Conservation (phyloP, 208 protist genomes). For the Leishmania lainsoni region DNA sequence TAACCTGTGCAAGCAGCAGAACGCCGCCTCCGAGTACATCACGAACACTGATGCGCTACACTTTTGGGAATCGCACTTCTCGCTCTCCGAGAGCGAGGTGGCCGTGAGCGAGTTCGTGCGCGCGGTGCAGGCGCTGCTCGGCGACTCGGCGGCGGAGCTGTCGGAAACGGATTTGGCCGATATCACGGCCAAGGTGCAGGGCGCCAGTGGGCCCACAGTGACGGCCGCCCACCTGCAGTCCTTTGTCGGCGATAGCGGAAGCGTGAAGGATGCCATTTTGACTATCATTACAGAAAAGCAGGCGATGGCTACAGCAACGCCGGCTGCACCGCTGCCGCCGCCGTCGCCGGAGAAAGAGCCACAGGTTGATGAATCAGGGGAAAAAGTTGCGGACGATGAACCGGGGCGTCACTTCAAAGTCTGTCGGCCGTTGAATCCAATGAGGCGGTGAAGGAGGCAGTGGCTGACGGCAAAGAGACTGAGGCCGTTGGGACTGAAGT, state of each 20-base stretch:
- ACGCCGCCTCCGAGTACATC: slow-evolving; percentile 74
- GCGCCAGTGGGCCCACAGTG: slow-evolving; percentile 35
- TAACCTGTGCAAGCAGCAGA: slow-evolving; percentile 73
- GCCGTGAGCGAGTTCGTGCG: slow-evolving; percentile 44
- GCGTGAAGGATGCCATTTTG: slow-evolving; percentile 28
- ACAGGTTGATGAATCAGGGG: background rate
- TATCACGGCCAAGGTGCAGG: slow-evolving; percentile 41
- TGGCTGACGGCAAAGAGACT: background rate
- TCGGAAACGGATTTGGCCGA: slow-evolving; percentile 28
- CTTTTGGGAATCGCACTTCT: slow-evolving; percentile 82
- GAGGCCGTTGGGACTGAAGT: background rate
- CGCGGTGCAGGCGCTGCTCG: slow-evolving; percentile 31
- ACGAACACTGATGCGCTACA: slow-evolving; percentile 64
- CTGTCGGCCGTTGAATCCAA: background rate
- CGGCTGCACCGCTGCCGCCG: background rate
- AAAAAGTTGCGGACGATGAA: slow-evolving; percentile 4
- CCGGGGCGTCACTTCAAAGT: background rate
- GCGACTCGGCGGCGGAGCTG: slow-evolving; percentile 14
- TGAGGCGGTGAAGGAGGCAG: slow-evolving; percentile 8
- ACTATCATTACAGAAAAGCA: slow-evolving; percentile 17
- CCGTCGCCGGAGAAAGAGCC: background rate
- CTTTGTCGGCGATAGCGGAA: slow-evolving; percentile 62
- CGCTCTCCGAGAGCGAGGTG: slow-evolving; percentile 66
- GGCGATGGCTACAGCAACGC: background rate
- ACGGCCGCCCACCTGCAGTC: slow-evolving; percentile 54